Percentiles rank a stretch among this genome's conserved stretches.
These are phyloP conservation scores for Tricharina praecox DNA, from an alignment of 495 filamentous ascomycete genomes.

Conservation along the genomic window DNA sequence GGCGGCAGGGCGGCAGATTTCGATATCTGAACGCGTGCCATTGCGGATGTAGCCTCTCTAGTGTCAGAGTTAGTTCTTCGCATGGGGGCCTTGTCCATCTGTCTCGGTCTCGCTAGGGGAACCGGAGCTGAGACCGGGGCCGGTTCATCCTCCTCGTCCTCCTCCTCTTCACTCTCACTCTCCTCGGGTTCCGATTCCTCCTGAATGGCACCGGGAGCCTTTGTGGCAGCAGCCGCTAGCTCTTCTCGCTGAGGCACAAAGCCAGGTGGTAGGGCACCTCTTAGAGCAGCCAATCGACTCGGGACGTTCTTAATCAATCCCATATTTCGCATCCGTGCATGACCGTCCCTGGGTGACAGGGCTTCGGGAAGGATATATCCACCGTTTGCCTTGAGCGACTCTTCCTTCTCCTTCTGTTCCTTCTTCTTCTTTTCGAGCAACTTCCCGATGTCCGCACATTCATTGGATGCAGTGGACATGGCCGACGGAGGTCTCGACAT, in stretches of 20 bases:
- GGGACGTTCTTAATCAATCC: constrained; percentile 17
- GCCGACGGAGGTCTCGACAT: constrained; percentile 16
- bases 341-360: constrained; percentile 23
- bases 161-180: constrained; percentile 18
- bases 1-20: no score
- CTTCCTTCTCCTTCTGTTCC: constrained; percentile 4
- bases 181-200: constrained; percentile 17
- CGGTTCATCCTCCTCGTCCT: constrained; percentile 19
- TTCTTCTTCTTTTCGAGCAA: constrained; percentile 2
- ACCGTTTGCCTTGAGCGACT: constrained; percentile 11
- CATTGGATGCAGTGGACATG: constrained; percentile 4
- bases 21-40: neutral
- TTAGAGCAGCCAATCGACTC: constrained; percentile 17
- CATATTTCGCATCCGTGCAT: constrained; percentile 23
- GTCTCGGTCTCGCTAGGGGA: constrained; percentile 4
- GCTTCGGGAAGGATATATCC: constrained; percentile 23
- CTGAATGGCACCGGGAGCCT: neutral
- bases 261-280: constrained; percentile 10
- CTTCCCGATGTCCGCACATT: constrained; percentile 4
- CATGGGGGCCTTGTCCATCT: constrained; percentile 1
- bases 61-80: neutral
- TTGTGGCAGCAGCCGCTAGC: neutral
- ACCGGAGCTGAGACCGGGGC: neutral
- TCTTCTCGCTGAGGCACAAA: neutral
- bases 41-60: neutral